These are phyloP conservation scores for Dillenia suffruticosa DNA, from an alignment of 164 flowering plant species.

Conservation along the genomic window DNA sequence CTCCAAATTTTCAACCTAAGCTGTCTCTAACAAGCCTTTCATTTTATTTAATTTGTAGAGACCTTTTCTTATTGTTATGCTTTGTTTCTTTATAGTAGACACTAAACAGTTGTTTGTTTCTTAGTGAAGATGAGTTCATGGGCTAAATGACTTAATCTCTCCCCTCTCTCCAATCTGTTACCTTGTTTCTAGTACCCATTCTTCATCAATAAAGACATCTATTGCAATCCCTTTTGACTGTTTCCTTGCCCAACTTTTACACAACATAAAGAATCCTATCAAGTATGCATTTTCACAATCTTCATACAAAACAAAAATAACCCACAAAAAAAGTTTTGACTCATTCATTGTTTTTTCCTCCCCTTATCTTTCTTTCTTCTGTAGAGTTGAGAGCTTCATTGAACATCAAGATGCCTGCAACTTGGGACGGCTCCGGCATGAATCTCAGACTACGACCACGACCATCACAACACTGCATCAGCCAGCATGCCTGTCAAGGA, in stretches of 20 bases:
- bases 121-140: no score
- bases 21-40: no score
- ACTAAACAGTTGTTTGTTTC: no score
- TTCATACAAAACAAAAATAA: background rate
- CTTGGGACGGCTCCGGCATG: slow-evolving; percentile 43
- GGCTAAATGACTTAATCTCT: background rate
- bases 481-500: slow-evolving; percentile 54
- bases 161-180: background rate
- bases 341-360: background rate
- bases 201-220: slow-evolving; percentile 4
- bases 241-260: slow-evolving; percentile 3
- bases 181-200: slow-evolving; percentile 1
- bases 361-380: background rate
- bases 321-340: background rate
- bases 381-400: slow-evolving; percentile 92
- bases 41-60: no score
- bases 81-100: no score
- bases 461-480: slow-evolving; percentile 21
- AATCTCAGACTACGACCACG: slow-evolving; percentile 19
- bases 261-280: background rate
- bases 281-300: background rate
- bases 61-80: no score
- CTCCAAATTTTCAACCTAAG: no score
- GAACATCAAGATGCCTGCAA: slow-evolving; percentile 94
- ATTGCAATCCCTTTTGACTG: background rate